Evolutionary conservation across 257 asterid genomes (phyloP), one percentile per base, ranked within the genome.

Genomic region (Lycium ferocissimum): DNA sequence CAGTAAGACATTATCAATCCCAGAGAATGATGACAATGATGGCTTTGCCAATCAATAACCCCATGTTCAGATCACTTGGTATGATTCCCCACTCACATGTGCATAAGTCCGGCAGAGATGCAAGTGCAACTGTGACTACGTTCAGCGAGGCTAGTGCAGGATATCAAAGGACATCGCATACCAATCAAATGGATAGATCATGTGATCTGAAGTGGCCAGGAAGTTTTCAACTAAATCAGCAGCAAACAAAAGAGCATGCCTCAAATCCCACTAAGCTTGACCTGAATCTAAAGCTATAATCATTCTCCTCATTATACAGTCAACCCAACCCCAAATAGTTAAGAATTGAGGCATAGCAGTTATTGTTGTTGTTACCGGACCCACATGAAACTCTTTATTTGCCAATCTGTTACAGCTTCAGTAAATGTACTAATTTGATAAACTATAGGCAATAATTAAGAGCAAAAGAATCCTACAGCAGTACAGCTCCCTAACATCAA

Each of bases 251-350:
- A 89, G 92, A 86, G 61, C 91, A 86, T 85, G 59, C 93, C 81
- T 81, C 92, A 84, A 86, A 79, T 83, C 86, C 91, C 35, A 83
- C 85, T 81, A 83, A 47, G 83, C 94, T 94, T 7, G 98, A 96
- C 89, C 89, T 96, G 88, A 96, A 92, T 90, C 99, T 96, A 79
- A 95, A 91, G 90, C 93, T 96, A 90, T 96, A 88, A 83, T 18
- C 67, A 17, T 9, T 69, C 51, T 49, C 26, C 35, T 53, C n/a
- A 49, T 51, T 14, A 9, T 83, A 57, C 17, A 26, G 63, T 10
- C 10, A 17, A 17, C 78, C 2, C 35, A 14, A 15, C 76, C 63
- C 81, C 65, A 45, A 83, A 56, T 51, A 66, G 35, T 73, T 9
- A 14, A 22, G 63, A 22, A 76, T 58, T 51, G 47, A 76, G 45